phyloP scores from a whole-genome alignment of 176 grass and related monocot species.

The Panicum miliaceum region DNA sequence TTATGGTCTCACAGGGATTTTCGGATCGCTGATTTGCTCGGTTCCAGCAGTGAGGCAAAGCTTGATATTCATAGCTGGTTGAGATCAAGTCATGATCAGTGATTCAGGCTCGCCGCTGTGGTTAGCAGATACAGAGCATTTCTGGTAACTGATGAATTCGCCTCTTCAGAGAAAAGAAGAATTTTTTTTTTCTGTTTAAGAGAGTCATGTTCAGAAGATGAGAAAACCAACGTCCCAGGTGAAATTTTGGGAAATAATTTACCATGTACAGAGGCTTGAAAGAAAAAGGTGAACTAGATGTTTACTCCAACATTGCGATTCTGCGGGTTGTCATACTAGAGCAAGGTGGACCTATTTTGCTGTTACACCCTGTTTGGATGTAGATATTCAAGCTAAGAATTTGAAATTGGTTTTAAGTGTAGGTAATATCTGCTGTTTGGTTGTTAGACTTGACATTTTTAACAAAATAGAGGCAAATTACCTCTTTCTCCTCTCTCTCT shows the following conservation, averaged over 20 bases:
- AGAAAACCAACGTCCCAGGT: neutral
- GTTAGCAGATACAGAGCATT: neutral
- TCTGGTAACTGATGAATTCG: neutral
- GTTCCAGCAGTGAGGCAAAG: slow-evolving; percentile 80
- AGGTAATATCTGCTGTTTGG: no score
- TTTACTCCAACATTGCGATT: no score
- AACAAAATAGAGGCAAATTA: no score
- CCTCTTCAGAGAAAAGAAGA: no score
- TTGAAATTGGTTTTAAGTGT: no score
- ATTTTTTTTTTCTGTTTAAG: neutral
- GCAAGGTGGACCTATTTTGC: no score
- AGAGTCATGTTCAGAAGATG: neutral
- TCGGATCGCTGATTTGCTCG: slow-evolving; percentile 76
- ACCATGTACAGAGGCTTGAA: neutral
- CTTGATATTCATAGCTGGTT: slow-evolving; percentile 72
- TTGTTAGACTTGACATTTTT: no score
- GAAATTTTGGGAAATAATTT: neutral
- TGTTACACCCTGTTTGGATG: no score
- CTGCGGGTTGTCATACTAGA: no score
- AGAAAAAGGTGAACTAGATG: neutral
- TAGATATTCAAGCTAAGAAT: no score
- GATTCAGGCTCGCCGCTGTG: neutral
- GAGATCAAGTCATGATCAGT: slow-evolving; percentile 6
- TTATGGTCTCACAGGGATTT: slow-evolving; percentile 84
- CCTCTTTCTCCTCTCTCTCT: no score